Evolutionary conservation across 805 yeast species (phyloP), one percentile per base, ranked within the genome.

Genomic region (Cephaloascus albidus): DNA sequence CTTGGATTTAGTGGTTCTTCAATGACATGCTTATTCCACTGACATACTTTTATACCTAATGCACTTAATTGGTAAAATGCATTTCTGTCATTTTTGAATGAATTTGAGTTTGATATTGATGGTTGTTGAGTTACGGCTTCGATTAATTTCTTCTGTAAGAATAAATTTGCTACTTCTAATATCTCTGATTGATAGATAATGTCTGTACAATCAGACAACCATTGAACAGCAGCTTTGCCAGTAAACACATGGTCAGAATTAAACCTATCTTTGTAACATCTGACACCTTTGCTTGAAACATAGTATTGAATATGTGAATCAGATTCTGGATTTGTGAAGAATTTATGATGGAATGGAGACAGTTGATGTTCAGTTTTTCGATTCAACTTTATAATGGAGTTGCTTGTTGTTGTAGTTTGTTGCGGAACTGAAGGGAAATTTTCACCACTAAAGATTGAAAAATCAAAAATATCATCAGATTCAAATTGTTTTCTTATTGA

Each of bases 161-260:
- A 70, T 10, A 75, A 51, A 3, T 68, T 63, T 1, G 80, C 75
- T 10, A 82, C 57, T 18, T 70, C 70, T 0, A 63, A 51, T 0
- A 86, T 82, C 42, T 77, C 85, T 10, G 61, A 60, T 0, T 58
- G 52, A 38, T 68, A 68, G 46, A 78, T 54, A 1, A 81, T 64
- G 50, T 85, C 93, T 1, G 96, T 84, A 52, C 96, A 88, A 45
- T 90, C 97, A 76, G 82, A 70, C 4, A 90, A 51, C 95, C 96
- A 90, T 51, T 88, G 96, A 58, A 79, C 72, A 0, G 82, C 63
- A 0, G 93, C 82, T 48, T 83, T 83, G 0, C 96, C 94, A 2
- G 84, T 71, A 44, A 85, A 69, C 39, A 78, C 71, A 47, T 68
- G 70, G n/a, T 66, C 60, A 10, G 56, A 58, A 43, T 71, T 68